phyloP scores from a whole-genome alignment of 768 basidiomycete species.

The Mycena indigotica region DNA sequence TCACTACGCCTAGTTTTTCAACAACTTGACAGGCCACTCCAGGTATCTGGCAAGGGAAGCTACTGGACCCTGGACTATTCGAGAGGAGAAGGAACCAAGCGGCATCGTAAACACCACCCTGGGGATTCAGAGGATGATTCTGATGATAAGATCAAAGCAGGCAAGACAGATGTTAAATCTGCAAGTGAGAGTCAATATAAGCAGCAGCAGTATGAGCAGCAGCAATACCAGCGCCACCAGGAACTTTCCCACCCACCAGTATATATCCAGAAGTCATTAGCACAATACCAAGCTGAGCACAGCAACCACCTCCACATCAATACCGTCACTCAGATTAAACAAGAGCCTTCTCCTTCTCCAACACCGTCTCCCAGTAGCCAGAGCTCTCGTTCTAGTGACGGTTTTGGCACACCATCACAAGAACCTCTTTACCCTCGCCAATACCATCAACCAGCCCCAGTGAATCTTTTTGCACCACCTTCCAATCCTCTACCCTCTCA shows the following conservation, averaged over 20 bases:
- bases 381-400: not conserved
- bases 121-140: not conserved
- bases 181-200: too few relatives aligned
- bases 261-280: too few relatives aligned
- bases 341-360: not conserved
- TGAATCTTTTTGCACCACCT: too few relatives aligned
- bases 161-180: too few relatives aligned
- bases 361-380: too few relatives aligned
- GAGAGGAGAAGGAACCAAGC: conserved; percentile 62
- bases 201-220: too few relatives aligned
- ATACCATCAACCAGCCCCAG: too few relatives aligned
- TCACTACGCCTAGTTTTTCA: conserved; percentile 57
- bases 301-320: not conserved
- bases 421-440: not conserved
- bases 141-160: too few relatives aligned
- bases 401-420: not conserved
- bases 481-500: too few relatives aligned
- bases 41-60: conserved; percentile 69
- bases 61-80: conserved; percentile 65
- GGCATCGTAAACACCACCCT: conserved; percentile 51
- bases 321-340: not conserved
- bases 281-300: too few relatives aligned
- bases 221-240: not conserved
- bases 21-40: conserved; percentile 56
- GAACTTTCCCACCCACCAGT: not conserved